Conservation (phyloP, 768 basidiomycete genomes). For the Chlorophyllum brunneum region DNA sequence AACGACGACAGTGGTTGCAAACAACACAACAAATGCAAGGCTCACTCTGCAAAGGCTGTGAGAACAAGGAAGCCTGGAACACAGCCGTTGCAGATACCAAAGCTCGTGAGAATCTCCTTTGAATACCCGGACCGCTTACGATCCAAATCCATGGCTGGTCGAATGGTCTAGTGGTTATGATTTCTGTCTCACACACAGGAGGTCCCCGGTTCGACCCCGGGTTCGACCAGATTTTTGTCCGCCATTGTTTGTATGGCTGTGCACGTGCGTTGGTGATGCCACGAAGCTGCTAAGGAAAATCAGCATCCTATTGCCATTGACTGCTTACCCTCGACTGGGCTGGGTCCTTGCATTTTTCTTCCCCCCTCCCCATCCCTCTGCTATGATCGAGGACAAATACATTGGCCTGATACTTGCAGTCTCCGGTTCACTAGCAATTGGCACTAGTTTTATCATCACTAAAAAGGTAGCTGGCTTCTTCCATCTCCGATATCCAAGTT, state of each 20-base stretch:
- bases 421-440: slow-evolving; percentile 81
- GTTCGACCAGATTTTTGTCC: slow-evolving; percentile 31
- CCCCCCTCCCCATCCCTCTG: neutral
- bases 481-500: neutral
- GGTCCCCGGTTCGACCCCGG: slow-evolving; percentile 34
- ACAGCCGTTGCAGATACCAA: no score
- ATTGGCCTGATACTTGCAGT: slow-evolving; percentile 90
- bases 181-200: slow-evolving; percentile 35
- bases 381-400: slow-evolving; percentile 90
- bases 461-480: slow-evolving; percentile 70
- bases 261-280: slow-evolving; percentile 12
- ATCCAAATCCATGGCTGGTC: slow-evolving; percentile 22
- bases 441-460: slow-evolving; percentile 96
- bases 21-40: no score
- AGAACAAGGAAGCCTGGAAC: no score
- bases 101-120: no score
- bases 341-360: slow-evolving; percentile 11
- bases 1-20: neutral
- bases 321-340: neutral
- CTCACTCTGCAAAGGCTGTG: no score
- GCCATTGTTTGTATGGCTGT: neutral
- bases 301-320: neutral
- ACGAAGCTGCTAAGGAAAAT: slow-evolving; percentile 8
- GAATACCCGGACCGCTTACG: neutral
- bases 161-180: slow-evolving; percentile 52